Percentiles rank a stretch among this genome's conserved stretches.
Conservation (phyloP, 139 green algal species). For the Edaphochlamys debaryana region DNA sequence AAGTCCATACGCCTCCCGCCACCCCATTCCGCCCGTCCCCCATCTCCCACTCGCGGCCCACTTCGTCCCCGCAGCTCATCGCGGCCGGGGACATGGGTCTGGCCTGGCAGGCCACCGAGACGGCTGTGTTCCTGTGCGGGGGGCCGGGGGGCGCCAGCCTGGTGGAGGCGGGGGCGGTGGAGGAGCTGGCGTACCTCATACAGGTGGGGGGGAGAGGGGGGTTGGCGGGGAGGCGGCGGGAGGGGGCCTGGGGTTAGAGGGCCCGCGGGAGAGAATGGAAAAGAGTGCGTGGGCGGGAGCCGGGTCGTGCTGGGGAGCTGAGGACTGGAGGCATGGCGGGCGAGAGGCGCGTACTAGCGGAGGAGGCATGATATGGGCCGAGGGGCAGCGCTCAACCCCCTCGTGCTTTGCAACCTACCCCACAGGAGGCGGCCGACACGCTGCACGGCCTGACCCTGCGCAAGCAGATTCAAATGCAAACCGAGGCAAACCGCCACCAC, state of each 20-base stretch:
- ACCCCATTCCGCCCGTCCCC: too few relatives aligned
- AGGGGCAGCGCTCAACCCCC: too few relatives aligned
- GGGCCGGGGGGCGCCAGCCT: conserved; percentile 1
- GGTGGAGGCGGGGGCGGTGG: conserved; percentile 26
- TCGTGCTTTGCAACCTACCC: too few relatives aligned
- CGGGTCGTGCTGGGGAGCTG: too few relatives aligned
- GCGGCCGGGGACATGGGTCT: conserved; percentile 53
- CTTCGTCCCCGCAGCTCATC: conserved; percentile 48
- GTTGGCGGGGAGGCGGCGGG: background rate
- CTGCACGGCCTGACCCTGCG: conserved; percentile 53
- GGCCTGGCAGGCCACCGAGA: conserved; percentile 55
- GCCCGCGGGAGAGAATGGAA: too few relatives aligned
- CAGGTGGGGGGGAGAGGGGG: background rate
- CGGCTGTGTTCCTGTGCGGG: conserved; percentile 23
- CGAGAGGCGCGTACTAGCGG: too few relatives aligned
- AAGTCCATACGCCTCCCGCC: too few relatives aligned
- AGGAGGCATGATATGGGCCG: too few relatives aligned
- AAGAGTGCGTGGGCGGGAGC: too few relatives aligned
- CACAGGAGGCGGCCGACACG: conserved; percentile 45
- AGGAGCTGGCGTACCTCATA: conserved; percentile 39
- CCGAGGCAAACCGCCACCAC: background rate
- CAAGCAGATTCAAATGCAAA: conserved; percentile 48
- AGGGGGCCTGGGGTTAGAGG: background rate
- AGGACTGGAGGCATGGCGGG: too few relatives aligned
- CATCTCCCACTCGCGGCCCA: too few relatives aligned